Base-by-base conservation (phyloP, 1,284 basidiomycete genomes). In the Pascua sp. region DNA sequence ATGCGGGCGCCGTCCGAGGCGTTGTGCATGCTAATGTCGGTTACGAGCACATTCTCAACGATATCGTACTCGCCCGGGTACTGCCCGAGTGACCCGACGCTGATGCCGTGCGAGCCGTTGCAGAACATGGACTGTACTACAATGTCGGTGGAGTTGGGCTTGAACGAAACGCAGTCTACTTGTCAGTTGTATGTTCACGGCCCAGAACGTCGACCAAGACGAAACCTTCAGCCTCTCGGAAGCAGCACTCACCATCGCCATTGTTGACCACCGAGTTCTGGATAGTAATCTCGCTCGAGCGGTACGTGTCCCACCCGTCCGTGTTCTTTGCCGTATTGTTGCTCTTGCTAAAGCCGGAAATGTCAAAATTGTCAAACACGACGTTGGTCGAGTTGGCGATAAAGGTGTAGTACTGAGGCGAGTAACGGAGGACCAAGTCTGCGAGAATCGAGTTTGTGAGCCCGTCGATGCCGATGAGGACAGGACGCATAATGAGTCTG, bases 231-330 rank as follows among this genome's bases (percentile, higher is more conserved):
- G 24, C 24, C 7, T 32, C 24, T 32, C 4, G 3, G 24, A 32
- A 3, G 24, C 24, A 18, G 13, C 13, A 46, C 45, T 46, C 32
- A 46, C 45, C 45, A 18, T 45, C 54, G 57, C 37, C 58, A 59
- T 53, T 53, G 57, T 43, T 51, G 55, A 16, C 53, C 45, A 41
- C 38, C 17, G n/a, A n/a, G 40, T 49, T 49, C 40, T 49, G 48
- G 40, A 49, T 49, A 16, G 40, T 42, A 39, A 69, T 64, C 50
- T 67, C 62, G 49, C 50, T 59, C n/a, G 58, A 63, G 39, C 83
- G 80, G 67, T 86, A 85, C 18, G 84, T 82, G 64, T 86, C 82
- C 84, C 84, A 85, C 9, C 84, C 85, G 62, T 86, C 84, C 51
- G 84, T 84, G 64, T 86, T 86, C 44, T 59, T 53, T 55, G 68